Conservation (phyloP, 192 early-diverging fungal species). For the Coemansia sp. region DNA sequence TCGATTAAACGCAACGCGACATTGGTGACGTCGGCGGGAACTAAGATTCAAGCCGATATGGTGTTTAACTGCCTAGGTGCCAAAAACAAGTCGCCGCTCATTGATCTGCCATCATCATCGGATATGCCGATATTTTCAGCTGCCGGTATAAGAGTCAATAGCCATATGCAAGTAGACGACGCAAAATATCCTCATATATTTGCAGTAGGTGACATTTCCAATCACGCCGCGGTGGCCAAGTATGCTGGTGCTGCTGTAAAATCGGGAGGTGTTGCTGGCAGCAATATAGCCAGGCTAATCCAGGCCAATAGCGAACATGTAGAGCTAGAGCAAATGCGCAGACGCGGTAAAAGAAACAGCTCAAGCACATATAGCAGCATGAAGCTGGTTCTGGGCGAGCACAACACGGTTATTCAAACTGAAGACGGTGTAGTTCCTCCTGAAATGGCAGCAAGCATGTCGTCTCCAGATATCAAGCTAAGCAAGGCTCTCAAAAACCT, state of each 20-base stretch:
- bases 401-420: constrained; percentile 36
- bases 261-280: constrained; percentile 26
- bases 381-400: constrained; percentile 44
- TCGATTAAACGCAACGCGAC: constrained; percentile 37
- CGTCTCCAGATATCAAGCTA: constrained; percentile 45
- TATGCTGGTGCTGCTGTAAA: constrained; percentile 32
- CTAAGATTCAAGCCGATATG: constrained; percentile 26
- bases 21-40: constrained; percentile 26
- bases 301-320: constrained; percentile 3
- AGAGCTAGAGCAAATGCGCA: constrained; percentile 3
- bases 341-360: neutral
- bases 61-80: constrained; percentile 41
- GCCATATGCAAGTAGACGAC: constrained; percentile 64
- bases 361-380: constrained; percentile 25
- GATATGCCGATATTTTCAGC: constrained; percentile 23
- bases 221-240: constrained; percentile 29
- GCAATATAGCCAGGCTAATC: constrained; percentile 35
- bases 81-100: constrained; percentile 27
- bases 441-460: constrained; percentile 28
- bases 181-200: constrained; percentile 66
- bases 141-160: constrained; percentile 51
- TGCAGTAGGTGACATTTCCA: constrained; percentile 70
- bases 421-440: constrained; percentile 30
- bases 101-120: constrained; percentile 37
- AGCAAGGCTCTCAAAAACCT: constrained; percentile 26